These are phyloP conservation scores for Aspergillus fumigatiaffinis DNA, from an alignment of 2,329 filamentous ascomycete species.

Conservation along the genomic window DNA sequence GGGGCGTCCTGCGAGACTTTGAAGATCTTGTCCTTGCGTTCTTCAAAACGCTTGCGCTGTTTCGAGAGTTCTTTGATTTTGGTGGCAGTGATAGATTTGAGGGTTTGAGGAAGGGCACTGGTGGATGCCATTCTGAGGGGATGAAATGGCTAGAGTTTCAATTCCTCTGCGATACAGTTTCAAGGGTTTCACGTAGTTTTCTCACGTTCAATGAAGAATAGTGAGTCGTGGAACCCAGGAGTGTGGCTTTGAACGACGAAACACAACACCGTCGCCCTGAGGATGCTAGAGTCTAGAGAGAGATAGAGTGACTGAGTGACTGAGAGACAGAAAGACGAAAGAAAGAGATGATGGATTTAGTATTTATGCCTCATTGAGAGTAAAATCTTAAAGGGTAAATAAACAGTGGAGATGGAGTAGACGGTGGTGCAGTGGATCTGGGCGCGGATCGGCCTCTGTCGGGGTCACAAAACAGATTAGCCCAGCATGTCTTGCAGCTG, in stretches of 20 bases:
- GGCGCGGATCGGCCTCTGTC: background rate
- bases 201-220: background rate
- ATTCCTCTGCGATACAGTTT: background rate
- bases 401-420: too few relatives aligned
- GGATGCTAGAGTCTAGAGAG: background rate
- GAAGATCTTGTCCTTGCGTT: constrained; percentile 43
- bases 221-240: background rate
- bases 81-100: constrained; percentile 52
- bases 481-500: background rate
- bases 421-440: too few relatives aligned
- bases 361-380: background rate
- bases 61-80: constrained; percentile 56
- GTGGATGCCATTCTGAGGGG: constrained; percentile 26
- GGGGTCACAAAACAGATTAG: background rate
- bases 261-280: background rate
- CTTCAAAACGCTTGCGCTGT: constrained; percentile 49
- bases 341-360: background rate
- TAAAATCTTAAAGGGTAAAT: background rate
- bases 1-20: constrained; percentile 26
- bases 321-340: background rate
- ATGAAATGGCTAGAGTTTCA: background rate
- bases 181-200: background rate
- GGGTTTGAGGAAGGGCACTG: constrained; percentile 48
- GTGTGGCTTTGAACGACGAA: background rate
- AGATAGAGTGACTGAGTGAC: background rate